Conservation (phyloP, 306 rosid species). For the Castanea mollissima region DNA sequence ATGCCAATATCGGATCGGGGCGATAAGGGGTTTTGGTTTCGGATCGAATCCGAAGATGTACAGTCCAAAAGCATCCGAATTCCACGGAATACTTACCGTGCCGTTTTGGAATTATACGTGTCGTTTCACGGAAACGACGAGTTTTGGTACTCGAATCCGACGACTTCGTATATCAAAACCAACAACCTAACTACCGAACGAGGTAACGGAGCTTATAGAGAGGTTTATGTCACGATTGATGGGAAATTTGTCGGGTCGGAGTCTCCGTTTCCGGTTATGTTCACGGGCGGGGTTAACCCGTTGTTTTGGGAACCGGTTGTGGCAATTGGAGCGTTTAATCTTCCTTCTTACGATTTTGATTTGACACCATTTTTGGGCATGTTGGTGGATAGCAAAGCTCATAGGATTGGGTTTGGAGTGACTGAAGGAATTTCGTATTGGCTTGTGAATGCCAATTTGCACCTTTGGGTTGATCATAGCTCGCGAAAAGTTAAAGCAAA, state of each 20-base stretch:
- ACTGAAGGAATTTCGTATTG: slow-evolving; percentile 59
- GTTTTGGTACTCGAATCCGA: slow-evolving; percentile 88
- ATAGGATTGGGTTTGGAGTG: slow-evolving; percentile 67
- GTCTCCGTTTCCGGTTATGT: slow-evolving; percentile 80
- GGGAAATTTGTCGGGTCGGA: slow-evolving; percentile 62
- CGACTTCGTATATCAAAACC: slow-evolving; percentile 49
- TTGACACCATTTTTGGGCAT: slow-evolving; percentile 70
- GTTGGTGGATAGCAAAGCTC: slow-evolving; percentile 52
- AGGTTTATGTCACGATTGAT: slow-evolving; percentile 59
- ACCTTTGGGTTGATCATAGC: slow-evolving; percentile 68
- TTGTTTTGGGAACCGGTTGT: slow-evolving; percentile 78
- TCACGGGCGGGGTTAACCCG: slow-evolving; percentile 82
- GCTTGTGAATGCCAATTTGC: slow-evolving; percentile 82
- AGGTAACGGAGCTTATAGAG: slow-evolving; percentile 75
- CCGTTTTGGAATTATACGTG: slow-evolving; percentile 58
- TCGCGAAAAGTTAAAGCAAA: slow-evolving; percentile 36
- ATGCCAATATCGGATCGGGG: slow-evolving; percentile 64
- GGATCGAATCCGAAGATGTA: slow-evolving; percentile 45
- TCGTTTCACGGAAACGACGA: slow-evolving; percentile 87
- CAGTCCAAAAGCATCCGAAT: slow-evolving; percentile 36
- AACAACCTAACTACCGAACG: slow-evolving; percentile 58
- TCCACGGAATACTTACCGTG: slow-evolving; percentile 56
- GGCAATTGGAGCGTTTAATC: slow-evolving; percentile 74
- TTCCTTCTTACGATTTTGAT: slow-evolving; percentile 67
- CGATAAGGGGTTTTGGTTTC: slow-evolving; percentile 68